A percentile compares a stretch with the other conserved stretches of the same genome.
Evolutionary conservation across 257 asterid species (phyloP).

Genomic region (Apocynum venetum): DNA sequence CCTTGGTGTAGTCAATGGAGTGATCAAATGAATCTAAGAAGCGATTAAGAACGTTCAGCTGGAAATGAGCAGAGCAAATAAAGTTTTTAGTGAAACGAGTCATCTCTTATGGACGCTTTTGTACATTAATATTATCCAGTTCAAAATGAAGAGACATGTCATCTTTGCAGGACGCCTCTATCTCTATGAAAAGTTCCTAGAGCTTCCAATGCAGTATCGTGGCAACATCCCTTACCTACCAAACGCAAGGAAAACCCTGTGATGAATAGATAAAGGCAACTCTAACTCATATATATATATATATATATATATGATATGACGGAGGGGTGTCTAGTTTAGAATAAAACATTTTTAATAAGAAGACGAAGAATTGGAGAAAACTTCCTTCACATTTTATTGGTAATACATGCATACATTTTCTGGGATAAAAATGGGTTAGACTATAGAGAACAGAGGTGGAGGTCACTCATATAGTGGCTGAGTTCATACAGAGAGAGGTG

Average conservation of each 20-base stretch:
- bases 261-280: constrained; percentile 34
- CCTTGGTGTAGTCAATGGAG: neutral
- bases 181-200: constrained; percentile 21
- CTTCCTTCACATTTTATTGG: constrained; percentile 31
- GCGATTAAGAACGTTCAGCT: neutral
- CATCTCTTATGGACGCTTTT: neutral
- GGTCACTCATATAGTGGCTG: constrained; percentile 23
- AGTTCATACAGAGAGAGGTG: constrained; percentile 78
- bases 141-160: neutral
- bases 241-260: constrained; percentile 31
- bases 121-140: neutral
- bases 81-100: neutral
- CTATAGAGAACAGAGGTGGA: constrained; percentile 1
- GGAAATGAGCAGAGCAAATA: neutral
- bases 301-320: constrained; percentile 6
- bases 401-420: constrained; percentile 9
- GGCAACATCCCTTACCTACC: constrained; percentile 41
- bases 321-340: constrained; percentile 13
- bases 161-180: constrained; percentile 23
- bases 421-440: constrained; percentile 26
- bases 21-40: neutral
- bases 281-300: constrained; percentile 10
- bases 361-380: constrained; percentile 14
- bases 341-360: neutral
- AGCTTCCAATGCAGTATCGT: constrained; percentile 42